Evolutionary conservation across 1,139 yeast species (phyloP), one percentile per base, ranked within the genome.

Genomic region (Diutina rugosa): DNA sequence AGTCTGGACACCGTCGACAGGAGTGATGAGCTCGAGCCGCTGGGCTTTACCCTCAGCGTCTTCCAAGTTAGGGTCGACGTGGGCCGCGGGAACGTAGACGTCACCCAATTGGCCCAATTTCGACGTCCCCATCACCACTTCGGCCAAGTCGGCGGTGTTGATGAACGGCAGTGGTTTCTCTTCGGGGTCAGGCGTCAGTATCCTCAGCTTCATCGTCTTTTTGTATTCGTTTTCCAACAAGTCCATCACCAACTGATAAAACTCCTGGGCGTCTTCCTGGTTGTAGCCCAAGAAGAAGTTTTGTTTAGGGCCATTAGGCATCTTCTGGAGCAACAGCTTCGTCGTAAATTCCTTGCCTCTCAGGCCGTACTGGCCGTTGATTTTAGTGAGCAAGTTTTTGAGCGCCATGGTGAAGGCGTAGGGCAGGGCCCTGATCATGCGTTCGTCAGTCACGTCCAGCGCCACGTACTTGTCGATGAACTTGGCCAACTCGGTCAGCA

Each of bases 231-330:
- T 79, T 67, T 90, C 97, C 56, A 90, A 72, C 56, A 87, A 80
- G 51, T 80, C 77, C 77, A 90, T 77, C 4, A 90, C 79, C 60
- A 87, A 80, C 67, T 90, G 97, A 71, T 90, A 90, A 64, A 90
- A 90, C 67, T 90, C 97, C 69, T 90, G 97, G 0, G 97, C 97
- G 69, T 90, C 97, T 68, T 90, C 97, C 69, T 90, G 97, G 64
- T 87, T 90, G 65, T 89, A 88, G 1, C 96, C 93, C 55, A 84
- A 70, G 64, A 90, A 83, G 60, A 90, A 78, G 65, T 85, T 84
- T 63, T 84, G 86, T 63, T 82, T 84, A 6, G 95, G 91, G 0
- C 91, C 87, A 64, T 86, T 86, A 2, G 89, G 85, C 86, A 90
- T 84, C 21, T 83, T 80, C 64, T 80, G 81, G 59, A 89, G 71